Evolutionary conservation across 345 rosid genomes (phyloP).

Genomic region (Lepidium sativum): DNA sequence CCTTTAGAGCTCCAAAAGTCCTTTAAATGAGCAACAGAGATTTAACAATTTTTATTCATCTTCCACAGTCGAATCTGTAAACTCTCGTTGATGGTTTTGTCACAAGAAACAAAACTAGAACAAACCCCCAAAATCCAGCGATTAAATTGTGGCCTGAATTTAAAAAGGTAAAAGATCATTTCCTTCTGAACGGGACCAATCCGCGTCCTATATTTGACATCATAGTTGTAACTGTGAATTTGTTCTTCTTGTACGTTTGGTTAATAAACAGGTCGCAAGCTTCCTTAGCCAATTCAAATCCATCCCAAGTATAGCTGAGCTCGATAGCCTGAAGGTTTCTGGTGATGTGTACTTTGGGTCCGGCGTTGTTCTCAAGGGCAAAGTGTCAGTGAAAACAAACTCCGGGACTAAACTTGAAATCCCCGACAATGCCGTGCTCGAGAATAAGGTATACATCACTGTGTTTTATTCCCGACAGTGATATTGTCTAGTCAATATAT

Average conservation of each 20-base stretch:
- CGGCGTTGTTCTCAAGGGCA: conserved; percentile 57
- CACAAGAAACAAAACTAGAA: conserved; percentile 54
- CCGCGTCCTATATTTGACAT: too few species aligned
- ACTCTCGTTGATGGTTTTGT: conserved; percentile 64
- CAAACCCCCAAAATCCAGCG: conserved; percentile 65
- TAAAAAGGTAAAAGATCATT: conserved; percentile 48
- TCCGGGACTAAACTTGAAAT: conserved; percentile 67
- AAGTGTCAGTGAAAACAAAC: conserved; percentile 57
- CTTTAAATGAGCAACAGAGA: neutral
- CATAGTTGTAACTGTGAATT: neutral
- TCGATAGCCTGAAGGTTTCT: conserved; percentile 77
- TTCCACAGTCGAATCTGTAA: conserved; percentile 74
- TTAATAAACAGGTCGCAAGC: conserved; percentile 49
- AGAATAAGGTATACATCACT: conserved; percentile 49
- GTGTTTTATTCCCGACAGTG: too few species aligned
- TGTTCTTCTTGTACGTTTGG: neutral
- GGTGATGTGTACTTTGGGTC: conserved; percentile 88
- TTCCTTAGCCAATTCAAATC: conserved; percentile 84
- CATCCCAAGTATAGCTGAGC: conserved; percentile 83
- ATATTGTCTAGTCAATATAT: neutral
- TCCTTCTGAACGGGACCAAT: too few species aligned
- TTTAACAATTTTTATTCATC: neutral
- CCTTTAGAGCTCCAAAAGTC: conserved; percentile 40
- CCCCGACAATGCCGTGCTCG: conserved; percentile 50
- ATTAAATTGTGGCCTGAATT: conserved; percentile 87